Evolutionary conservation across 495 filamentous ascomycete genomes (phyloP).

Genomic region (Penicillium malachiteum): DNA sequence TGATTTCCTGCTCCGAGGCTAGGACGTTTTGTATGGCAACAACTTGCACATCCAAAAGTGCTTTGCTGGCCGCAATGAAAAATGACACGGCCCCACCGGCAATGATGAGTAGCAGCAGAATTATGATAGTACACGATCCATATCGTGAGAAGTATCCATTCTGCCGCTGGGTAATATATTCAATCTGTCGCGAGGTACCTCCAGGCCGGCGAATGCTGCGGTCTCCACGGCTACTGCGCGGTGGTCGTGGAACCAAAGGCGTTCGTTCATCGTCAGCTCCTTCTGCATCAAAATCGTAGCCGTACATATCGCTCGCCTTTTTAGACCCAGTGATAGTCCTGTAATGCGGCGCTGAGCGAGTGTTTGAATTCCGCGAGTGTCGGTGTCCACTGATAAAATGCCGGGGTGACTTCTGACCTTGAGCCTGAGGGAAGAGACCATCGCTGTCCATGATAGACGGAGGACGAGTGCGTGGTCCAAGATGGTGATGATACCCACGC

Average conservation of each 20-base stretch:
- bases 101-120: conserved; percentile 70
- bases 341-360: conserved; percentile 37
- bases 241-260: conserved; percentile 69
- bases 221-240: conserved; percentile 39
- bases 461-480: conserved; percentile 62
- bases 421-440: conserved; percentile 58
- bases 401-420: conserved; percentile 57
- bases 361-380: conserved; percentile 33
- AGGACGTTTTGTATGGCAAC: conserved; percentile 82
- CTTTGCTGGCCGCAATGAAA: conserved; percentile 86
- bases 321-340: conserved; percentile 46
- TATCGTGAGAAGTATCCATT: conserved; percentile 68
- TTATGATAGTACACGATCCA: conserved; percentile 75
- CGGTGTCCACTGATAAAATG: conserved; percentile 48
- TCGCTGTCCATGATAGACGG: conserved; percentile 76
- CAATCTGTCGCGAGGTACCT: conserved; percentile 68
- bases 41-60: conserved; percentile 72
- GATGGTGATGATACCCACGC: conserved; percentile 52
- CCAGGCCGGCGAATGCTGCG: conserved; percentile 59
- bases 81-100: conserved; percentile 81
- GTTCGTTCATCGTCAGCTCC: conserved; percentile 90
- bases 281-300: conserved; percentile 67
- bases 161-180: conserved; percentile 67
- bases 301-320: conserved; percentile 56
- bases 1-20: conserved; percentile 90